These are phyloP conservation scores for Podila clonocystis DNA, from an alignment of 192 early-diverging fungal genomes.

Conservation along the genomic window DNA sequence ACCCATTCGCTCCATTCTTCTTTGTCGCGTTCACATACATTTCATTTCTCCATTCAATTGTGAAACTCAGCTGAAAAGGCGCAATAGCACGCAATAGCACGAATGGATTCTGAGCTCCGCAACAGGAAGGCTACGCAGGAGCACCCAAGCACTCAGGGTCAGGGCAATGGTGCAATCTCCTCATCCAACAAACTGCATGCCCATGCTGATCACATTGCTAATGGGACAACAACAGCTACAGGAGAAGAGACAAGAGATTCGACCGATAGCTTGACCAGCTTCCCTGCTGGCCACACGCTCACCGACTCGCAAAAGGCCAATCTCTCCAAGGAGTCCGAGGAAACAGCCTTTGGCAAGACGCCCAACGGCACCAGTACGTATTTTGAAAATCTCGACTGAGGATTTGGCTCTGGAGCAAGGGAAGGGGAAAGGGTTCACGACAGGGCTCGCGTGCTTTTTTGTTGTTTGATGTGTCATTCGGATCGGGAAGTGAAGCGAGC, in stretches of 20 bases:
- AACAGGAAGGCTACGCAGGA: conserved; percentile 27
- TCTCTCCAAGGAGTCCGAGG: conserved; percentile 34
- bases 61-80: background rate
- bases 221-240: background rate
- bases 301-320: conserved; percentile 33
- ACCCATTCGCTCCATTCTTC: conserved; percentile 1
- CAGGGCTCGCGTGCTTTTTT: too few relatives aligned
- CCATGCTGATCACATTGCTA: background rate
- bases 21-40: background rate
- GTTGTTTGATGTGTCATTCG: too few relatives aligned
- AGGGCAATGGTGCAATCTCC: conserved; percentile 26
- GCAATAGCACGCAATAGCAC: background rate
- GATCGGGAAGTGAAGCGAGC: too few relatives aligned
- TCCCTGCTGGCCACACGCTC: conserved; percentile 7
- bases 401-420: too few relatives aligned
- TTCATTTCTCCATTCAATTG: background rate
- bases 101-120: conserved; percentile 50
- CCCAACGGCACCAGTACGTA: conserved; percentile 49
- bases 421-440: too few relatives aligned
- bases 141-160: background rate
- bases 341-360: conserved; percentile 48
- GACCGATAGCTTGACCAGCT: conserved; percentile 12
- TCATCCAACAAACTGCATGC: conserved; percentile 43
- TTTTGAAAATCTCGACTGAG: background rate
- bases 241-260: conserved; percentile 11